Percentiles rank a stretch among this genome's conserved stretches.
Conservation (phyloP, 1,284 basidiomycete species). For the Ganoderma resinaceum region DNA sequence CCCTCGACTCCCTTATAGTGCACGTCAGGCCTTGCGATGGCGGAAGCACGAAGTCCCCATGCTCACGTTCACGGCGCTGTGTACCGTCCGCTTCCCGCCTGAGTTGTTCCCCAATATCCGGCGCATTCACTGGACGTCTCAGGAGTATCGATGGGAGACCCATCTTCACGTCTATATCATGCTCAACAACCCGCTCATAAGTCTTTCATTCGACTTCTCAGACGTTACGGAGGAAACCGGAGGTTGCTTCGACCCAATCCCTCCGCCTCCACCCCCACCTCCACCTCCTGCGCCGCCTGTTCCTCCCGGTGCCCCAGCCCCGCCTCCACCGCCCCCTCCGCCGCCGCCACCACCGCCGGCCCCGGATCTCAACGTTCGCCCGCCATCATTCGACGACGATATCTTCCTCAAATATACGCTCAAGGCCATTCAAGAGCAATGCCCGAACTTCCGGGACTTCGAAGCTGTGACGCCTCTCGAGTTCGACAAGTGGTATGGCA, state of each 20-base stretch:
- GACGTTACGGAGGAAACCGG: not conserved
- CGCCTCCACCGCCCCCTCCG: not conserved
- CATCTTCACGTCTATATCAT: slow-evolving; percentile 21
- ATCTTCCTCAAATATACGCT: slow-evolving; percentile 18
- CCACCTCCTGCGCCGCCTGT: not conserved
- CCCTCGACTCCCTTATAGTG: slow-evolving; percentile 12
- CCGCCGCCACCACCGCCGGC: not conserved
- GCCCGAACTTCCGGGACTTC: slow-evolving; percentile 15
- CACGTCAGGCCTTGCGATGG: slow-evolving; percentile 1
- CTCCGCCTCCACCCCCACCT: not conserved
- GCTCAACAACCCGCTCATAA: slow-evolving; percentile 19
- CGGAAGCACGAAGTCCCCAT: slow-evolving; percentile 12
- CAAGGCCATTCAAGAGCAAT: slow-evolving; percentile 18
- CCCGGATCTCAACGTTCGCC: not conserved
- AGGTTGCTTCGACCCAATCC: slow-evolving; percentile 1
- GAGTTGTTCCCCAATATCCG: slow-evolving; percentile 20
- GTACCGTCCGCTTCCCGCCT: slow-evolving; percentile 18
- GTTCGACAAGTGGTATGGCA: slow-evolving; percentile 12
- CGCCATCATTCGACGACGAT: slow-evolving; percentile 13
- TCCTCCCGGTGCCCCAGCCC: not conserved
- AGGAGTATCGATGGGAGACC: slow-evolving; percentile 10
- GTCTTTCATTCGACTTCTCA: slow-evolving; percentile 16
- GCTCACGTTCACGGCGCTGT: slow-evolving; percentile 6
- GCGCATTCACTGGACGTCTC: slow-evolving; percentile 19
- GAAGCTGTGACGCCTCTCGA: slow-evolving; percentile 6